Conservation (phyloP, 495 filamentous ascomycete genomes). For the Aspergillus avenaceus region DNA sequence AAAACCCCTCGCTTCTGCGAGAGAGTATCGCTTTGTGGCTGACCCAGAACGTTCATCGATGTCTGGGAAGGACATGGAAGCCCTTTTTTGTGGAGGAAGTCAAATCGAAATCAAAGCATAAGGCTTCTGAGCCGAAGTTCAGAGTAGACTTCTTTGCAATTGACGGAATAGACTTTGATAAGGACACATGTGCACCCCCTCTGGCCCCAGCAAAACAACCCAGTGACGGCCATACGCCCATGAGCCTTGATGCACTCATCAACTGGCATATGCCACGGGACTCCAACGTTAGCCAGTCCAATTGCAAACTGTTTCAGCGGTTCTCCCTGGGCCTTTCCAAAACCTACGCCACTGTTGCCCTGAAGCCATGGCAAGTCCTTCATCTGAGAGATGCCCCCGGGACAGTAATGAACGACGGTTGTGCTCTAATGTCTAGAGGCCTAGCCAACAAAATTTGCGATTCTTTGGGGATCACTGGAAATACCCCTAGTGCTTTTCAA, state of each 20-base stretch:
- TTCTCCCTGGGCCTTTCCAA: constrained; percentile 39
- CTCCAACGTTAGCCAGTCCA: constrained; percentile 37
- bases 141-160: constrained; percentile 53
- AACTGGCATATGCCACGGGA: constrained; percentile 46
- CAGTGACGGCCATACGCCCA: constrained; percentile 27
- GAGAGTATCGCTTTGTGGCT: constrained; percentile 41
- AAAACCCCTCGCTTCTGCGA: constrained; percentile 24
- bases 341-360: constrained; percentile 43
- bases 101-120: constrained; percentile 33
- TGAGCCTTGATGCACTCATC: constrained; percentile 40
- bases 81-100: constrained; percentile 44
- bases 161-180: constrained; percentile 40
- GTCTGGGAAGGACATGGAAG: constrained; percentile 44
- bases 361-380: constrained; percentile 41
- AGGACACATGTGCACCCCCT: constrained; percentile 1
- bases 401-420: constrained; percentile 77
- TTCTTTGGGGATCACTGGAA: constrained; percentile 50
- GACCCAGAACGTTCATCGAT: constrained; percentile 33
- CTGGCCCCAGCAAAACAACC: constrained; percentile 21
- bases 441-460: constrained; percentile 59
- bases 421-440: constrained; percentile 62
- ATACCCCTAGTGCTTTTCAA: constrained; percentile 72
- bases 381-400: constrained; percentile 24
- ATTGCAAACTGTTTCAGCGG: constrained; percentile 52
- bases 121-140: constrained; percentile 27